Percentiles rank a stretch among this genome's conserved stretches.
phyloP scores from a whole-genome alignment of 2,329 filamentous ascomycete genomes.

The Claviceps spartinae region DNA sequence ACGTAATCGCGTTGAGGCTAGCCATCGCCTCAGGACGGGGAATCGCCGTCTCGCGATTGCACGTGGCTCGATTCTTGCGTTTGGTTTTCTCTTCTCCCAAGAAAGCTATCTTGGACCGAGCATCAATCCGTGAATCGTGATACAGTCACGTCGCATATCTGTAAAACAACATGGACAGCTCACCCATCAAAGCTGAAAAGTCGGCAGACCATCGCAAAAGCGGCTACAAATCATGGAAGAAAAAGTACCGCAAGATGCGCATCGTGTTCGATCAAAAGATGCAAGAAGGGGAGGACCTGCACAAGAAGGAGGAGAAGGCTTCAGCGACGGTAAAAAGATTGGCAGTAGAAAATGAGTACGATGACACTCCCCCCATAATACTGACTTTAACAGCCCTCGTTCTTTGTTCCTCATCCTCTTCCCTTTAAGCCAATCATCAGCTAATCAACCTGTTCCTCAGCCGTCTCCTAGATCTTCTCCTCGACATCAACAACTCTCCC shows the following conservation, averaged over 20 bases:
- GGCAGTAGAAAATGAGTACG: constrained; percentile 85
- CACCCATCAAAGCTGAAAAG: constrained; percentile 29
- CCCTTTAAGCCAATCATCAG: not conserved
- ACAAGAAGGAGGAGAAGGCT: constrained; percentile 68
- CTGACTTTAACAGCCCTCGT: not conserved
- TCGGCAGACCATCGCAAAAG: constrained; percentile 28
- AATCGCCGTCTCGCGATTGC: not conserved
- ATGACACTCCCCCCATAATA: constrained; percentile 3
- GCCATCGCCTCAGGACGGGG: not conserved
- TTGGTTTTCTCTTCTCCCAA: not conserved
- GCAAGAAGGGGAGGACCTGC: constrained; percentile 69
- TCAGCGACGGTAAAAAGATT: constrained; percentile 70
- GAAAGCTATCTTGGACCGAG: not conserved
- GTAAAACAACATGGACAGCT: constrained; percentile 17
- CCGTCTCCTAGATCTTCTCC: constrained; percentile 73
- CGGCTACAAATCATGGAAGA: constrained; percentile 62
- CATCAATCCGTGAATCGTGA: not conserved
- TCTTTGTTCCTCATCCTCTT: not conserved
- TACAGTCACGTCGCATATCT: not conserved
- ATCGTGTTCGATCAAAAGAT: constrained; percentile 64
- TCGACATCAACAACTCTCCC: constrained; percentile 76
- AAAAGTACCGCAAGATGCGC: constrained; percentile 92
- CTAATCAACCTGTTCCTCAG: constrained; percentile 30
- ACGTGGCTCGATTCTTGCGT: not conserved
- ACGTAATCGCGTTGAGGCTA: not conserved